These are phyloP conservation scores for Xylaria grammica DNA, from an alignment of 495 filamentous ascomycete genomes.

Conservation along the genomic window DNA sequence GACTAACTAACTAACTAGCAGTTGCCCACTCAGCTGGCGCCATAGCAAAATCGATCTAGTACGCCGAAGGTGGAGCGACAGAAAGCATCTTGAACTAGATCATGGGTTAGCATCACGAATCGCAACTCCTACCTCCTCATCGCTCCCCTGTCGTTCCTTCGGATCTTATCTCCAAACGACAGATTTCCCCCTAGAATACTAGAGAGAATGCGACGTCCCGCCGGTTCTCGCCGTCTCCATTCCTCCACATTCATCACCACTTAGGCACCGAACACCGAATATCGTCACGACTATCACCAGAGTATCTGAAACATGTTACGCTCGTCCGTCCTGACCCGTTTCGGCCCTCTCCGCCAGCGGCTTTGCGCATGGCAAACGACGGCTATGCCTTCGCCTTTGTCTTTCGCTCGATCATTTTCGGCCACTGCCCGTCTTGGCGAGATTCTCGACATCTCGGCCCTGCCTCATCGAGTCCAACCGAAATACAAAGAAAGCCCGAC, in stretches of 20 bases:
- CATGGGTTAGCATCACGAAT: slow-evolving; percentile 12
- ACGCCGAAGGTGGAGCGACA: not conserved
- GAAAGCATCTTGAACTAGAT: not conserved
- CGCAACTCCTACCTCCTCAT: not conserved
- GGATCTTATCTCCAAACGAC: not conserved
- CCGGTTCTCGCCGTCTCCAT: not conserved
- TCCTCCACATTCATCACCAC: not conserved
- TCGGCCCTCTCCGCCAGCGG: not conserved
- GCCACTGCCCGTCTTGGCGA: slow-evolving; percentile 43
- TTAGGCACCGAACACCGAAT: not conserved
- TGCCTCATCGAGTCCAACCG: slow-evolving; percentile 60
- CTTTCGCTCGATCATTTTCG: slow-evolving; percentile 49
- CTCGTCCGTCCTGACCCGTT: slow-evolving; percentile 19
- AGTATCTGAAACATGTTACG: slow-evolving; percentile 9
- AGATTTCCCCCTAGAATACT: not conserved
- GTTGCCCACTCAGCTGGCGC: too few species aligned
- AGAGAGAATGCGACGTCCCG: slow-evolving; percentile 14
- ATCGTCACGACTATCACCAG: not conserved
- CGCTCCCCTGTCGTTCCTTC: not conserved
- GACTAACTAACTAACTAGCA: too few species aligned
- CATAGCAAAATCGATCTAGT: not conserved
- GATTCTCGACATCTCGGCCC: slow-evolving; percentile 55
- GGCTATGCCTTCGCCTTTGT: not conserved
- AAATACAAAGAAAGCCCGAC: slow-evolving; percentile 51
- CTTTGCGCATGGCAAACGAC: slow-evolving; percentile 11